Conservation (phyloP, 768 basidiomycete genomes). For the Leccinum subgranulosum region DNA sequence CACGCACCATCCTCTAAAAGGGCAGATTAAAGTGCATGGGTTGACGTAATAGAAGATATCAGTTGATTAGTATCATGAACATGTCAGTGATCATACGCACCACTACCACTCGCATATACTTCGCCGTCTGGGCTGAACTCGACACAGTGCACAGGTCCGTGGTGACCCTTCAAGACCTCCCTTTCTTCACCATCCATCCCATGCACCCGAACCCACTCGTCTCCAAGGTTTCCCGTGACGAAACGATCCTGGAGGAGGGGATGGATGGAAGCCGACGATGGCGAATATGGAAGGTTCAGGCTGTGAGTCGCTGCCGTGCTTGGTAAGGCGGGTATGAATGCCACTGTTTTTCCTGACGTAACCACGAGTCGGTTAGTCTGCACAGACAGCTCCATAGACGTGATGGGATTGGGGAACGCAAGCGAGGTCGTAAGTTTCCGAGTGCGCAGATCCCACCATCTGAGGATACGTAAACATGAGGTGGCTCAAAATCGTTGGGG, state of each 20-base stretch:
- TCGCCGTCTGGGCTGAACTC: constrained; percentile 96
- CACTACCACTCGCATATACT: constrained; percentile 95
- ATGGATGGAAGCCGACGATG: constrained; percentile 94
- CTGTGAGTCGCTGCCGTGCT: constrained; percentile 66
- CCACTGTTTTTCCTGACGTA: constrained; percentile 88
- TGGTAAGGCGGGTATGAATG: constrained; percentile 80
- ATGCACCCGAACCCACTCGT: constrained; percentile 97
- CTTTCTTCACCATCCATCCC: constrained; percentile 86
- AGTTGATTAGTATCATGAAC: constrained; percentile 6
- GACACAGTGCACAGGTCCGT: constrained; percentile 94
- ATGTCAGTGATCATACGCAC: constrained; percentile 45
- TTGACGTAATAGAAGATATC: constrained; percentile 2
- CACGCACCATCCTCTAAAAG: constrained; percentile 68
- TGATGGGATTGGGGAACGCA: constrained; percentile 75
- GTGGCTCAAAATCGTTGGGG: not conserved
- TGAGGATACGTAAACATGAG: constrained; percentile 32
- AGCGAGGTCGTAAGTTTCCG: constrained; percentile 67
- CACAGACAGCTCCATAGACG: constrained; percentile 89
- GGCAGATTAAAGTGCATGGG: constrained; percentile 3
- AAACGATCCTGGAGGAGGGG: constrained; percentile 86
- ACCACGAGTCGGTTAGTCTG: constrained; percentile 82
- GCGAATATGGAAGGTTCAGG: constrained; percentile 77
- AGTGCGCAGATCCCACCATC: constrained; percentile 96
- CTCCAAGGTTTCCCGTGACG: constrained; percentile 83
- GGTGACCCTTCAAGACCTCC: constrained; percentile 93